Base-by-base conservation (phyloP, 192 early-diverging fungal species). In the Podochytrium sp. region DNA sequence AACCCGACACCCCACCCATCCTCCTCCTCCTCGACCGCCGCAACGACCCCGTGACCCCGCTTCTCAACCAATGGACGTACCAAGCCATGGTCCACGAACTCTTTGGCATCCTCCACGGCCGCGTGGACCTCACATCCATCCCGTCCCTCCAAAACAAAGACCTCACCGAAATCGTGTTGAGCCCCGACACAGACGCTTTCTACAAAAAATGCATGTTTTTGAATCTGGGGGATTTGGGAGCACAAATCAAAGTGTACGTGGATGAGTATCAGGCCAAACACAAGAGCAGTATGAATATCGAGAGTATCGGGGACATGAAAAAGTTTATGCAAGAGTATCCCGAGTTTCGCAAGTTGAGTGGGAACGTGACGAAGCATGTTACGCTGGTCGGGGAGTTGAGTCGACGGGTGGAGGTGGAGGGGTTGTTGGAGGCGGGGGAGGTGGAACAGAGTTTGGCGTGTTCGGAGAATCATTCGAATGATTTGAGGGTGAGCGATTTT, bases 291-390 rank as follows among this genome's bases (percentile, higher is more conserved):
- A 91, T 91, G 80, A 90, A 94, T 65, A 94, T 99, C 66, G 94
- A 99, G 63, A 95, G 93, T 23, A 98, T 99, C 65, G 80, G 91
- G 6, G 96, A 99, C 73, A 99, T 99, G 97, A 99, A 99, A 78
- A 87, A 92, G 52, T 99, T 99, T 89, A 94, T 99, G 10, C 96
- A 99, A 78, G 94, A 95, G 49, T 99, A 99, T 73, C 97, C 97
- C 4, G 97, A 99, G 71, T 98, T 99, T 74, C 83, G 94, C 69
- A 97, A 96, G 79, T 84, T 99, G 18, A 92, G 92, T 29, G 96
- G 96, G 7, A 99, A 99, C 76, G 97, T 99, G 14, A 92, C 92
- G 18, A 99, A 99, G 73, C 97, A 99, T 80, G 97, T 99, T 7
- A 92, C 97, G 7, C 79, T 99, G n/a, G 95, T 98, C 27, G 90